Evolutionary conservation across 345 rosid genomes (phyloP).

Genomic region (Murraya paniculata): DNA sequence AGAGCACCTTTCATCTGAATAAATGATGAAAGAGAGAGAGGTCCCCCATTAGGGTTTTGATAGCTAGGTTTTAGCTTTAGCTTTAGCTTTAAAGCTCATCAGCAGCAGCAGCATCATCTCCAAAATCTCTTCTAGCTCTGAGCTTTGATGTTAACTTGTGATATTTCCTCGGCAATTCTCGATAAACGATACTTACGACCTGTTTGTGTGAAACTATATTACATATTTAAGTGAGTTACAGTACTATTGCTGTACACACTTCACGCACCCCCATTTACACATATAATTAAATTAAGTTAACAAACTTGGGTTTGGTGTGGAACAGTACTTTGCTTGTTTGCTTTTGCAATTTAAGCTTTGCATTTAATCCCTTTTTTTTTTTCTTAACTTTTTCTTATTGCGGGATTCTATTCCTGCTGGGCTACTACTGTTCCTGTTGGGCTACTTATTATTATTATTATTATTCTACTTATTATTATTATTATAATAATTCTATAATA

Average conservation of each 20-base stretch:
- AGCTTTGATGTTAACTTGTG: constrained; percentile 35
- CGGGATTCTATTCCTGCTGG: not conserved
- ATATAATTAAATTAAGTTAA: not conserved
- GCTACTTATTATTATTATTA: no score
- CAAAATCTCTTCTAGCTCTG: not conserved
- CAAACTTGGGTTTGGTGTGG: not conserved
- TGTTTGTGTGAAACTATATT: constrained; percentile 9
- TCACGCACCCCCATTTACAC: not conserved
- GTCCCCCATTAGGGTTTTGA: constrained; percentile 31
- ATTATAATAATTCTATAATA: no score
- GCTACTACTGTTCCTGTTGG: no score
- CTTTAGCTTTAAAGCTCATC: constrained; percentile 19
- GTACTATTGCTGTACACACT: not conserved
- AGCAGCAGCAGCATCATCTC: not conserved
- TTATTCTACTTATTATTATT: no score
- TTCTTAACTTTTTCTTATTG: not conserved
- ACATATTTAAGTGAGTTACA: not conserved
- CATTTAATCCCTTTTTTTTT: not conserved
- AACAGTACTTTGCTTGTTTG: constrained; percentile 9
- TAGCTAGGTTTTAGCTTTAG: constrained; percentile 25
- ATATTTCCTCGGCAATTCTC: constrained; percentile 44
- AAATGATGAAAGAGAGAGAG: constrained; percentile 36
- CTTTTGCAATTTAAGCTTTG: not conserved
- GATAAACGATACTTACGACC: constrained; percentile 23
- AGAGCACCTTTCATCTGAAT: constrained; percentile 34